Evolutionary conservation across 192 early-diverging fungal genomes (phyloP), one percentile per base, ranked within the genome.

Genomic region (Gryganskiella cystojenkinii): DNA sequence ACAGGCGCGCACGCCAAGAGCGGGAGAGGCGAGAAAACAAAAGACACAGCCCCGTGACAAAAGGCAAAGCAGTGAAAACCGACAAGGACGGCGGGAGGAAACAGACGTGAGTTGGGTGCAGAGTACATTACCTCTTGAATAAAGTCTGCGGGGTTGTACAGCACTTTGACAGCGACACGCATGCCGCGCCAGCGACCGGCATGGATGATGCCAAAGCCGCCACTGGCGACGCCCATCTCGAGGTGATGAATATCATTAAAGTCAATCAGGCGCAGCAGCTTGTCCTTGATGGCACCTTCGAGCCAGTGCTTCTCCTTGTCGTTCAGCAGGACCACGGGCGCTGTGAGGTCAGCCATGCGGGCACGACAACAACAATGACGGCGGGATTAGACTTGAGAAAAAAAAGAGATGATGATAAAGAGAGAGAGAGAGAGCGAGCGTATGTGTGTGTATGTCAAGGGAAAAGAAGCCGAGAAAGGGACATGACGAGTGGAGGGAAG

Each of bases 251-350:
- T 78, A 28, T 78, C 66, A 27, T 68, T 51, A 33, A 69, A 69
- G 50, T 78, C 64, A 20, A 78, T 78, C 24, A 49, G 74, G 3
- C 74, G 60, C 22, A 78, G 64, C 25, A 68, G 67, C n/a, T 60
- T 64, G 40, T 61, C 62, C 2, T 69, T 52, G 17, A 69, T 60
- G 61, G 61, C 74, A 14, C 43, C 56, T 4, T 78, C 74, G 56
- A 78, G 74, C 74, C 74, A 78, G 31, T 78, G 74, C 42, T 69
- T 65, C 31, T 78, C 66, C 59, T 64, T 64, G 30, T 69, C 74
- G 40, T 53, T 78, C 20, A 78, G 51, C 47, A 78, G 55, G 53
- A 78, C 65, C 34, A 78, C 61, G 50, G 74, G 61, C 24, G 74
- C 74, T 46, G 74, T 78, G 30, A 25, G 59, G 60, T 78, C 74